Evolutionary conservation across 139 green algal genomes (phyloP).

Genomic region (Tetradesmus lagerheimii): DNA sequence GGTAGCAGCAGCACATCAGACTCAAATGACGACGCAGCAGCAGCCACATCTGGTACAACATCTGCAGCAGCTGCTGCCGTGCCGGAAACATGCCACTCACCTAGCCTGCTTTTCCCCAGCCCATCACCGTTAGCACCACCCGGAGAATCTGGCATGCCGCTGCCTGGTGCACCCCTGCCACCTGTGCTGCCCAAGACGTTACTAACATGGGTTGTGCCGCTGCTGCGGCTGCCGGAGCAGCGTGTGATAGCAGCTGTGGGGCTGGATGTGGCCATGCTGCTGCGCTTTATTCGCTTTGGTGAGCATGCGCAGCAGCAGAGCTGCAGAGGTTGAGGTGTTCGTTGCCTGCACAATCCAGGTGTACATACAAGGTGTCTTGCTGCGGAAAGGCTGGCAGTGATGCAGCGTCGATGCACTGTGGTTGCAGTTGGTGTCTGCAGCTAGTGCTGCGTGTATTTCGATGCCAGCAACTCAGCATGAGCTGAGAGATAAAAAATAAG

Average conservation of each 20-base stretch:
- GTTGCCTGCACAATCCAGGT: not conserved
- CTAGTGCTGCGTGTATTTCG: no score
- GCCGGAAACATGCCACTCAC: not conserved
- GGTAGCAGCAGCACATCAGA: not conserved
- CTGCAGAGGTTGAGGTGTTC: not conserved
- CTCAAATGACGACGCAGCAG: not conserved
- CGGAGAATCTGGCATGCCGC: not conserved
- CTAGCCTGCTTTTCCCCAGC: not conserved
- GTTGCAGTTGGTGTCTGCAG: no score
- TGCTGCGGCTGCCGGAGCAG: conserved; percentile 32
- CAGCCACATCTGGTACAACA: not conserved
- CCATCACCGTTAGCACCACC: not conserved
- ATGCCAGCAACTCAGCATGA: no score
- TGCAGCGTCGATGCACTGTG: no score
- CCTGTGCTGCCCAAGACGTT: conserved; percentile 31
- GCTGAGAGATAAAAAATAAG: no score
- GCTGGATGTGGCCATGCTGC: conserved; percentile 46
- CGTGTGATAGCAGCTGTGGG: conserved; percentile 7
- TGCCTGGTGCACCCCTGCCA: not conserved
- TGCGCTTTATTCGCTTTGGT: conserved; percentile 44
- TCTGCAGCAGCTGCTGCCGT: not conserved
- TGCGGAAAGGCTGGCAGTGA: no score
- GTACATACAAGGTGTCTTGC: not conserved
- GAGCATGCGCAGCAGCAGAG: not conserved
- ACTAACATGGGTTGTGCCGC: conserved; percentile 41